Base-by-base conservation (phyloP, 306 rosid species). In the Inga oerstediana region DNA sequence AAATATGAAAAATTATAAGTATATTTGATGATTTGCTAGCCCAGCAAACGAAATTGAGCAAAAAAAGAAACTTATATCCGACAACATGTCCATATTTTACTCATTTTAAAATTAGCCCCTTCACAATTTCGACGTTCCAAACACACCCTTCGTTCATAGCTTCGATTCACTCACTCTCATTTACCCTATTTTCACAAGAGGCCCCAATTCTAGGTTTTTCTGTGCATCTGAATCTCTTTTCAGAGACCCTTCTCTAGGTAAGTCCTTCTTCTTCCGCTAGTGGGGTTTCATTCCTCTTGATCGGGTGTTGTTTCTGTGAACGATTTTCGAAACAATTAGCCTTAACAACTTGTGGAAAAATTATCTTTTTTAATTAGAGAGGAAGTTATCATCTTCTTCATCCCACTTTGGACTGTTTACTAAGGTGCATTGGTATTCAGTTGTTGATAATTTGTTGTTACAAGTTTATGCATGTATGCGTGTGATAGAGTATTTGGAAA, bases 161-260 rank as follows among this genome's bases (percentile, higher is more conserved):
- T 39, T 37, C 22, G 69, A 45, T 9, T 58, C 69, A 13, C 27
- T n/a, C 39, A 58, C 41, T 41, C 71, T 15, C 27, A 32, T 76
- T 76, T 76, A 22, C 71, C 35, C 80, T 59, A 76, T 76, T 59
- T 76, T 20, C 51, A 35, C 37, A 35, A 59, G 68, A 76, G 17
- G 56, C 71, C 80, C 80, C 80, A 76, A 59, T 39, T 59, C 41
- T 76, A 76, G 80, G 80, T 76, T 58, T 76, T 76, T 73, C 80
- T 59, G 39, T 76, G 49, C 80, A 76, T 46, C 79, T 75, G 67
- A 52, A 35, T 20, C 65, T 54, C 79, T 17, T 56, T n/a, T 32
- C 58, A 76, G 56, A 34, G 54, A 14, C 56, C 51, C 80, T 59
- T 61, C 43, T 27, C 71, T 2, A 7, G 71, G 80, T 76, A 37